A percentile compares a stretch with the other conserved stretches of the same genome.
Conservation (phyloP, 345 rosid species). For the Arabidopsis thaliana region TAIR10.1 NC_003071.7:14629501-14630000, state of each 20-base stretch:
- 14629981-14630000: neutral
- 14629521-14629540: slow-evolving; percentile 44
- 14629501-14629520: slow-evolving; percentile 18
- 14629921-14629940: neutral
- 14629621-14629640: neutral
- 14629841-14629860: neutral
- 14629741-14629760: slow-evolving; percentile 33
- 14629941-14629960: slow-evolving; percentile 5
- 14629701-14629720: slow-evolving; percentile 3
- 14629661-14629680: slow-evolving; percentile 1
- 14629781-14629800: slow-evolving; percentile 5
- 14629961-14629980: neutral
- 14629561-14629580: slow-evolving; percentile 27
- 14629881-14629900: too few relatives aligned
- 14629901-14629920: neutral
- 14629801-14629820: neutral
- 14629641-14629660: neutral
- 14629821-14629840: slow-evolving; percentile 13
- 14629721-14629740: slow-evolving; percentile 36
- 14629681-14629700: slow-evolving; percentile 19
- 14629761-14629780: slow-evolving; percentile 31
- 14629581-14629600: slow-evolving; percentile 24
- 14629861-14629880: neutral
- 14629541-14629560: slow-evolving; percentile 42
- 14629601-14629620: slow-evolving; percentile 2